phyloP scores from a whole-genome alignment of 1,284 basidiomycete genomes.

The Ganoderma lucidum region DNA sequence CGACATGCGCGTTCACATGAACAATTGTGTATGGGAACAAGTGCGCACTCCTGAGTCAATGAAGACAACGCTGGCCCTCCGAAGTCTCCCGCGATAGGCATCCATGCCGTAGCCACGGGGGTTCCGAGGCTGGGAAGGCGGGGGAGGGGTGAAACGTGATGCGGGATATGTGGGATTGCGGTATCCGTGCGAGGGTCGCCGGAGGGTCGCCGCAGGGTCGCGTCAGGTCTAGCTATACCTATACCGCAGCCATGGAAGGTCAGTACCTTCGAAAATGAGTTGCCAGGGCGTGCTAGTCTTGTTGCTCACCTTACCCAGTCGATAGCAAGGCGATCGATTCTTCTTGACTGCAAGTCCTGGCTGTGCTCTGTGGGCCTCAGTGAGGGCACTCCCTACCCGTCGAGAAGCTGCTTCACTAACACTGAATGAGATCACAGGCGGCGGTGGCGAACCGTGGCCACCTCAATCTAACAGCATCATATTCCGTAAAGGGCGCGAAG shows the following conservation, averaged over 20 bases:
- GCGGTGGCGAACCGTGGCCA: background rate
- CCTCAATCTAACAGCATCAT: background rate
- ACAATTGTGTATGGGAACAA: slow-evolving; percentile 13
- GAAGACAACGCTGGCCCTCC: slow-evolving; percentile 4
- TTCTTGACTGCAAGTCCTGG: background rate
- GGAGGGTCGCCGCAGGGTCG: background rate
- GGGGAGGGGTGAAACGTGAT: slow-evolving; percentile 13
- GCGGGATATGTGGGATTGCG: slow-evolving; percentile 1
- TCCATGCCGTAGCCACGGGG: slow-evolving; percentile 4
- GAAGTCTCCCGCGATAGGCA: background rate
- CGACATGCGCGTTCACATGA: slow-evolving; percentile 3
- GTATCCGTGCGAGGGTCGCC: background rate
- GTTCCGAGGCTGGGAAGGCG: slow-evolving; percentile 8
- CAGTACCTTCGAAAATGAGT: slow-evolving; percentile 1
- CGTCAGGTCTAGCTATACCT: slow-evolving; percentile 5
- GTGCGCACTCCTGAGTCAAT: slow-evolving; percentile 8
- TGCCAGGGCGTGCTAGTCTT: slow-evolving; percentile 3
- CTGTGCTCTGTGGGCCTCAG: background rate
- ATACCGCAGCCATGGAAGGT: slow-evolving; percentile 1
- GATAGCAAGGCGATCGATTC: background rate
- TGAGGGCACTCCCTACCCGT: background rate
- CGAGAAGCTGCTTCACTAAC: background rate
- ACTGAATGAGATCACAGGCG: slow-evolving; percentile 3
- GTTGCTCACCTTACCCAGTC: background rate
- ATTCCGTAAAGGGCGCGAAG: background rate